Base-by-base conservation (phyloP, 495 filamentous ascomycete genomes). In the Copromyces sp. region DNA sequence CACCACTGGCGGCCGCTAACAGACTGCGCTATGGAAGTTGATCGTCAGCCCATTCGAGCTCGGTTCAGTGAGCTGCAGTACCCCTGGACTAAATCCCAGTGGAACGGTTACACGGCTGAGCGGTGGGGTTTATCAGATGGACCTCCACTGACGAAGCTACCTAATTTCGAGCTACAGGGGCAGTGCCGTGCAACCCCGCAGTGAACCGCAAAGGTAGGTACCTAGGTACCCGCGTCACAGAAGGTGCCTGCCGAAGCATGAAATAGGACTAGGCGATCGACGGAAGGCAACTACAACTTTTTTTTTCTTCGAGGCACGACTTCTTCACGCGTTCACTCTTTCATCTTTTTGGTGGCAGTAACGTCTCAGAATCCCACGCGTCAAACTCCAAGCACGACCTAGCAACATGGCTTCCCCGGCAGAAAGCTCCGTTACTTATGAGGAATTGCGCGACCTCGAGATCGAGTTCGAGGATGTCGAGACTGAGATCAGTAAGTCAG, bases 391-490 rank as follows among this genome's bases (percentile, higher is more conserved):
- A 35, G 29, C 2, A 35, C 53, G 7, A 35, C 53, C 29, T 2
- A 65, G 53, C 24, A 65, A 35, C 1, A 65, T 65, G 53, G 53
- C 53, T 61, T 61, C 82, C 45, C 44, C 82, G 53, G 84, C 85
- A 70, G 81, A 83, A 59, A 80, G 80, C 17, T 68, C 75, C 24
- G 81, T 87, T 39, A 83, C 82, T 32, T 89, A 86, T 74, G 85
- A 85, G 77, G 85, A 90, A 70, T 82, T 93, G 14, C 83, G 85
- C 29, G 86, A 87, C 41, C 82, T 93, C 68, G 91, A 93, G 84
- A 86, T 84, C 71, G 89, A 92, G 20, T 92, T 93, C 70, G 90
- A 92, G 65, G 85, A 90, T 70, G 88, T 86, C 20, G 91, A 93
- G 79, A 83, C 84, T 9, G 87, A 92, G 72, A 91, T 91, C 72